phyloP scores from a whole-genome alignment of 2,329 filamentous ascomycete genomes.

The Colletotrichum spaethianum region DNA sequence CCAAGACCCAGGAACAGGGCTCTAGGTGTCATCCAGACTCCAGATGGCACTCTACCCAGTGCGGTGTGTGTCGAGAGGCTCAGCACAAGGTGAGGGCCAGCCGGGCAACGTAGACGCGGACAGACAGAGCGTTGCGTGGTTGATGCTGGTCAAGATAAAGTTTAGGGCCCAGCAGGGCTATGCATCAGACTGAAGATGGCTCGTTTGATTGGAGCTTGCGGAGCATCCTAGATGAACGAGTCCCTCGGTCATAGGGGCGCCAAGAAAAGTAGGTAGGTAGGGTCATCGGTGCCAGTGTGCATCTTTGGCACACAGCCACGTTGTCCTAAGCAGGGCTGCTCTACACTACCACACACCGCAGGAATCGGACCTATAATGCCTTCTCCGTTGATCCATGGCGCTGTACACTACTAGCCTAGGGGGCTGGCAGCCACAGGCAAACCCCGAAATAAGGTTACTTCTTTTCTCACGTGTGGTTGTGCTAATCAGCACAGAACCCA shows the following conservation, averaged over 20 bases:
- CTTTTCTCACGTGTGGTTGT: neutral
- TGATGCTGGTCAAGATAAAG: conserved; percentile 36
- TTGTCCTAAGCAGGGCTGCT: too few relatives aligned
- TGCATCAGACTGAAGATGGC: conserved; percentile 3
- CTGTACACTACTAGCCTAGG: neutral
- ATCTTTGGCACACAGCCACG: too few relatives aligned
- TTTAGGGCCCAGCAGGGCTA: conserved; percentile 22
- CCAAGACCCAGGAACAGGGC: conserved; percentile 26
- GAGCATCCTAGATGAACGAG: too few relatives aligned
- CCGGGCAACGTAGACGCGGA: neutral
- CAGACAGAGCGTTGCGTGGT: conserved; percentile 22
- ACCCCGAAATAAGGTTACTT: neutral
- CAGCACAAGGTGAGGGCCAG: neutral
- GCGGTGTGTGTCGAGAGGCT: neutral
- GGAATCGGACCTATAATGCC: too few relatives aligned
- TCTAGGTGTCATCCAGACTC: conserved; percentile 4
- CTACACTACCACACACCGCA: too few relatives aligned
- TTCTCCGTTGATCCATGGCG: too few relatives aligned
- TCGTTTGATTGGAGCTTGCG: neutral
- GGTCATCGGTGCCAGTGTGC: too few relatives aligned
- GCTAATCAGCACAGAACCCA: neutral
- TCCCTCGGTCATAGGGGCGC: too few relatives aligned
- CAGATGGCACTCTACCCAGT: neutral
- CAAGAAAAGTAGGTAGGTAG: too few relatives aligned
- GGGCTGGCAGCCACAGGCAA: neutral